A percentile compares a stretch with the other conserved stretches of the same genome.
Conservation (phyloP, 2,329 filamentous ascomycete species). For the Cadophora sp. region DNA sequence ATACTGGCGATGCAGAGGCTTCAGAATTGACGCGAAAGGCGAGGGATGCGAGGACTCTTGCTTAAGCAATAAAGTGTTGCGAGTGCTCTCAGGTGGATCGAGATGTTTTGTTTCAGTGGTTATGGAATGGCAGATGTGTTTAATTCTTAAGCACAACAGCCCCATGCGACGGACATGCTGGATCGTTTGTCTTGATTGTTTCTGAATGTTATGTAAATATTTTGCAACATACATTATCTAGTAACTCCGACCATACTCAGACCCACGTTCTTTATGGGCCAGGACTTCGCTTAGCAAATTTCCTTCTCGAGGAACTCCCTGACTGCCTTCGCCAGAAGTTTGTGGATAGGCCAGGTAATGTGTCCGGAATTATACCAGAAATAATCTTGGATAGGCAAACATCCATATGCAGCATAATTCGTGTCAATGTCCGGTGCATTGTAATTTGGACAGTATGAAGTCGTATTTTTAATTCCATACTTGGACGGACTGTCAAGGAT, state of each 20-base stretch:
- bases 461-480: conserved; percentile 55
- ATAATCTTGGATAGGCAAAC: conserved; percentile 50
- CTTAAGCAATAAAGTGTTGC: neutral
- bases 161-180: neutral
- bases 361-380: conserved; percentile 57
- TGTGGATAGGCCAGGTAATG: conserved; percentile 51
- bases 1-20: conserved; percentile 1
- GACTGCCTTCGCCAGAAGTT: conserved; percentile 45
- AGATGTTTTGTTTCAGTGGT: neutral
- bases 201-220: neutral
- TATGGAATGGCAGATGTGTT: neutral
- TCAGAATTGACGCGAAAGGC: neutral
- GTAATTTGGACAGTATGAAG: conserved; percentile 52
- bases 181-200: neutral
- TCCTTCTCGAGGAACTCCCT: conserved; percentile 30
- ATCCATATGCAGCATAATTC: conserved; percentile 53
- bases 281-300: neutral
- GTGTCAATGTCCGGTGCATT: conserved; percentile 52
- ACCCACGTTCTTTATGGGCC: neutral
- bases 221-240: neutral
- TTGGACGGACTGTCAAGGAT: conserved; percentile 50
- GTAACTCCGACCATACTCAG: too few species aligned
- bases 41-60: neutral
- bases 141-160: neutral
- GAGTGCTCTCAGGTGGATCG: too few species aligned